Percentiles rank a stretch among this genome's conserved stretches.
Conservation (phyloP, 2,329 filamentous ascomycete genomes). For the Microdochium bolleyi region DNA sequence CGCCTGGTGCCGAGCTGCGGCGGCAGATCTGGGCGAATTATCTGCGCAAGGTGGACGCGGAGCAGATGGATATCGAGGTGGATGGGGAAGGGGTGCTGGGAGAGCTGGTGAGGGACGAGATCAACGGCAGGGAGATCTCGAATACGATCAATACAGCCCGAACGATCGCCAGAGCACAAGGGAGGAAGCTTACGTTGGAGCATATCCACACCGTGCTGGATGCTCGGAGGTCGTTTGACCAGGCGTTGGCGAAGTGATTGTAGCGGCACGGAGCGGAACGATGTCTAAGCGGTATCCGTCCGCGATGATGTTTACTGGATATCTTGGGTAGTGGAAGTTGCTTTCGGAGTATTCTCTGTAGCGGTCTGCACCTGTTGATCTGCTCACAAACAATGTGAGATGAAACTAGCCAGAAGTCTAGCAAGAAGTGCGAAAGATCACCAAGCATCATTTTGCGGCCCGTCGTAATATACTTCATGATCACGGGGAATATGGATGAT, state of each 20-base stretch:
- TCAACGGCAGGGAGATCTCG: background rate
- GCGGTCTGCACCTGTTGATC: too few species aligned
- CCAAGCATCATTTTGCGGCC: too few species aligned
- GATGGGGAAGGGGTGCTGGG: conserved; percentile 23
- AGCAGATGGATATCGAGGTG: conserved; percentile 5
- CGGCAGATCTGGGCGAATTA: background rate
- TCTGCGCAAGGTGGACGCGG: background rate
- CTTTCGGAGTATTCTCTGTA: too few species aligned
- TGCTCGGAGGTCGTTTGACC: background rate
- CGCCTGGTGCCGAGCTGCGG: background rate
- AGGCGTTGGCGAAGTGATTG: background rate
- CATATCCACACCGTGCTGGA: background rate
- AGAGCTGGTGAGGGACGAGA: conserved; percentile 9
- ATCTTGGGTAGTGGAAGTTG: too few species aligned
- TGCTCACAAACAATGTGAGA: too few species aligned
- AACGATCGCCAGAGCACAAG: background rate
- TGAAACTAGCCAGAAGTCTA: too few species aligned
- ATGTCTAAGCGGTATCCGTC: too few species aligned
- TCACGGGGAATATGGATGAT: too few species aligned
- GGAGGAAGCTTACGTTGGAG: background rate
- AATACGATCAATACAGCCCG: background rate
- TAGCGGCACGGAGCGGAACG: too few species aligned
- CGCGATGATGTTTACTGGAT: too few species aligned
- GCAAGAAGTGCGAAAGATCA: too few species aligned
- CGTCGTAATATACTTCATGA: too few species aligned